Conservation (phyloP, 108 stramenopile genomes). For the Parietichytrium sp. region DNA sequence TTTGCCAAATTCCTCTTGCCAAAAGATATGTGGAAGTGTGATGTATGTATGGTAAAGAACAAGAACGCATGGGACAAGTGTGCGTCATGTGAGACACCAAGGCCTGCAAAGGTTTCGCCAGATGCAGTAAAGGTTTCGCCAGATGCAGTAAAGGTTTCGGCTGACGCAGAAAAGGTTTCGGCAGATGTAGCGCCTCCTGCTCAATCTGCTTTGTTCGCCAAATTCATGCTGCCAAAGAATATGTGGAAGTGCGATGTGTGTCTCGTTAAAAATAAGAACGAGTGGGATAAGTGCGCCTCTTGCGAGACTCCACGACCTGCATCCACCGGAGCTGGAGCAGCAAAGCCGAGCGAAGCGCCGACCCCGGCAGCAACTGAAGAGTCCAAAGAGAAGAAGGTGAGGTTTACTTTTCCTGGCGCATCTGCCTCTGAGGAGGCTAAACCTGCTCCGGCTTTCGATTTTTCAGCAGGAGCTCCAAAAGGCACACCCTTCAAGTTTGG, state of each 20-base stretch:
- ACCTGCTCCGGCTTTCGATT: neutral
- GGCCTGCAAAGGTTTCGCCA: too few relatives aligned
- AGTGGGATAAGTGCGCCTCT: neutral
- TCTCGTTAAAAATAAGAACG: slow-evolving; percentile 7
- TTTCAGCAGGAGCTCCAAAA: neutral
- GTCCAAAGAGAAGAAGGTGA: slow-evolving; percentile 22
- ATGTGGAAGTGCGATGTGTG: slow-evolving; percentile 27
- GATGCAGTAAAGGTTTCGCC: too few relatives aligned
- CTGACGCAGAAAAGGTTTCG: too few relatives aligned
- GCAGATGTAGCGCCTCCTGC: neutral
- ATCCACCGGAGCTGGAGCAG: neutral
- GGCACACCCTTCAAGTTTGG: slow-evolving; percentile 38
- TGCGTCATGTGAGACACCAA: neutral
- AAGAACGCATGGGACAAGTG: neutral
- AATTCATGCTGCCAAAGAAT: neutral
- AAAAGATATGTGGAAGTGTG: neutral
- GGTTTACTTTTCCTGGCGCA: neutral
- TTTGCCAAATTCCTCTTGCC: too few relatives aligned
- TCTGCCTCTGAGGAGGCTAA: neutral
- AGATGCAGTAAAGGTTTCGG: too few relatives aligned
- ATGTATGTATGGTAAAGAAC: neutral
- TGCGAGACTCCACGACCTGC: slow-evolving; percentile 29
- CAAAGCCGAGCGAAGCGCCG: neutral
- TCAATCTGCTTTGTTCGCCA: neutral
- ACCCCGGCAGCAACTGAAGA: neutral